Conservation (phyloP, 305 asterid species). For the Solanum chacoense region DNA sequence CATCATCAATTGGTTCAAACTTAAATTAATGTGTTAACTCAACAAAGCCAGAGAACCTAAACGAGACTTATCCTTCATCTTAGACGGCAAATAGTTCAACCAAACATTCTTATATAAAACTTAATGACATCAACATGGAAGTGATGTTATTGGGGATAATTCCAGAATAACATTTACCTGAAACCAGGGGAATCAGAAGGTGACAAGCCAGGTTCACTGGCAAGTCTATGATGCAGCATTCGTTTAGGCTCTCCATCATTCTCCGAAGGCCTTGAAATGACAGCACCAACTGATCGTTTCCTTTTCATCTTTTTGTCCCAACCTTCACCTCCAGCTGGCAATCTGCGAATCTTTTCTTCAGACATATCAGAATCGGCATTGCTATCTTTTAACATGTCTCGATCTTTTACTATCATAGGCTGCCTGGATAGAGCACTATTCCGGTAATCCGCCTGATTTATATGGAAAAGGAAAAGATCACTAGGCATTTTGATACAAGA, state of each 20-base stretch:
- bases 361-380: conserved; percentile 51
- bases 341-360: conserved; percentile 77
- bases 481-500: background rate
- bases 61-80: background rate
- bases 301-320: conserved; percentile 97
- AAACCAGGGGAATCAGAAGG: conserved; percentile 56
- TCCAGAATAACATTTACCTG: conserved; percentile 38
- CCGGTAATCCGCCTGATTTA: conserved; percentile 69
- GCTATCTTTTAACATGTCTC: conserved; percentile 56
- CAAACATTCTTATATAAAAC: background rate
- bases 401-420: conserved; percentile 56
- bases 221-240: conserved; percentile 47
- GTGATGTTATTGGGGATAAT: background rate
- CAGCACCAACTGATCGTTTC: conserved; percentile 93
- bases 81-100: background rate
- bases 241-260: conserved; percentile 67
- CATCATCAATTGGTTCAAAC: background rate
- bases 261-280: conserved; percentile 57
- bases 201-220: conserved; percentile 58
- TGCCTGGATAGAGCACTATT: conserved; percentile 48
- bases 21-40: background rate
- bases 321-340: conserved; percentile 91
- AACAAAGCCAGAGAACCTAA: background rate
- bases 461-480: background rate
- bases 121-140: background rate